Evolutionary conservation across 257 asterid genomes (phyloP).

Genomic region (Cruciata laevipes): DNA sequence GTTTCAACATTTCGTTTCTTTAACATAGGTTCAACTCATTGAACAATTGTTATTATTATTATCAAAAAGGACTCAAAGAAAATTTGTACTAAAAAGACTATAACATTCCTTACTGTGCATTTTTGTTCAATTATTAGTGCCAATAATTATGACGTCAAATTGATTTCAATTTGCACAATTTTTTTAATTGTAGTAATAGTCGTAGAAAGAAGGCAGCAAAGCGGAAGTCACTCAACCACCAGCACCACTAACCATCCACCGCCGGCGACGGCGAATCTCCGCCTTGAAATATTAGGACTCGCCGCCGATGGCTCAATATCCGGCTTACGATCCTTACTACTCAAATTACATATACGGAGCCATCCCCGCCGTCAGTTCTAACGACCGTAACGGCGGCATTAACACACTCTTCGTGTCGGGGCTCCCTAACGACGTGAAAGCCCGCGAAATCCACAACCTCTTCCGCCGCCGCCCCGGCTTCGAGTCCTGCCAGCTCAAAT

Average conservation of each 20-base stretch:
- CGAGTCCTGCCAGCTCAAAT: slow-evolving; percentile 86
- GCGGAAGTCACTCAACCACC: neutral
- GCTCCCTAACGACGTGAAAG: slow-evolving; percentile 93
- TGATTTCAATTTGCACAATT: neutral
- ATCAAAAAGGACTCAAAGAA: too few species aligned
- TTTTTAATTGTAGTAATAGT: too few species aligned
- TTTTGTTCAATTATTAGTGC: neutral
- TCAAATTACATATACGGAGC: slow-evolving; percentile 28
- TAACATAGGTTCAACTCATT: too few species aligned
- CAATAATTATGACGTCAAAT: neutral
- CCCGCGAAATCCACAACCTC: slow-evolving; percentile 98
- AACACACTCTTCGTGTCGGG: slow-evolving; percentile 89
- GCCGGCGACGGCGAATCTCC: slow-evolving; percentile 9
- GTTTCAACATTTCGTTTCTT: too few species aligned
- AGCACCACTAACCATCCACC: too few species aligned
- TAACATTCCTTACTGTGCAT: too few species aligned
- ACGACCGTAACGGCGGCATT: slow-evolving; percentile 43
- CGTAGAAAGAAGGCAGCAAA: neutral
- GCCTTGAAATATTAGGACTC: neutral
- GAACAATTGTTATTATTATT: too few species aligned
- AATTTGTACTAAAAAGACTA: too few species aligned
- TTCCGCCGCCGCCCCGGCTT: slow-evolving; percentile 92
- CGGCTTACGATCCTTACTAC: slow-evolving; percentile 66
- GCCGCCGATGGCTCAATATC: slow-evolving; percentile 43
- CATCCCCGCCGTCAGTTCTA: slow-evolving; percentile 16